A percentile compares a stretch with the other conserved stretches of the same genome.
phyloP scores from a whole-genome alignment of 2,329 filamentous ascomycete species.

The Exophiala oligosperma region DNA sequence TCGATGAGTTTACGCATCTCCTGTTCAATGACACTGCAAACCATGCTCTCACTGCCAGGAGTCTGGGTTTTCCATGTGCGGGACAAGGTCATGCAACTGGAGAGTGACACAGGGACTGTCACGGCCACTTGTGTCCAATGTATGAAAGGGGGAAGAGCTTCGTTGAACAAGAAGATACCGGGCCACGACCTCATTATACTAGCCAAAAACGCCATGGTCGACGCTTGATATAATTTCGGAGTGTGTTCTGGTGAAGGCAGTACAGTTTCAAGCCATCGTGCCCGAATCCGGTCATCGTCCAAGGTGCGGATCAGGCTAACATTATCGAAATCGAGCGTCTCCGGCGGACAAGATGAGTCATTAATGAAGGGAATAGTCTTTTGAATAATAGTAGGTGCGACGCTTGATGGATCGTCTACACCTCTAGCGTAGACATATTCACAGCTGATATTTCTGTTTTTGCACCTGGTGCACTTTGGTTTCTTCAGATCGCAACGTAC shows the following conservation, averaged over 20 bases:
- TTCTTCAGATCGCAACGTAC: conserved; percentile 13
- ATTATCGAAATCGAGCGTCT: conserved; percentile 6
- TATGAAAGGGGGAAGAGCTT: conserved; percentile 46
- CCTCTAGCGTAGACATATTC: conserved; percentile 1
- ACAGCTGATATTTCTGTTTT: conserved; percentile 5
- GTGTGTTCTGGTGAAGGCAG: conserved; percentile 47
- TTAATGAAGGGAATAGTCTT: no score
- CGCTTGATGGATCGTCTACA: neutral
- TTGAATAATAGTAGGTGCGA: neutral
- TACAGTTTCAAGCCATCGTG: conserved; percentile 52
- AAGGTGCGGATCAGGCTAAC: conserved; percentile 46
- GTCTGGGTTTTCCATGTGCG: conserved; percentile 42
- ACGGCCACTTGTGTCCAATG: conserved; percentile 40
- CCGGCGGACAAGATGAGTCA: neutral
- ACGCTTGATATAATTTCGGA: conserved; percentile 43
- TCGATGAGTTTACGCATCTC: conserved; percentile 46
- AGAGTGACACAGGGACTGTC: conserved; percentile 36
- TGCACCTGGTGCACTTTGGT: conserved; percentile 13
- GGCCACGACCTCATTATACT: conserved; percentile 49
- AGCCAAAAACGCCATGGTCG: conserved; percentile 42
- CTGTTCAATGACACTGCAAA: conserved; percentile 37
- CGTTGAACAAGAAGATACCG: conserved; percentile 38
- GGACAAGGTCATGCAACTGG: conserved; percentile 44
- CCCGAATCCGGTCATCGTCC: conserved; percentile 48
- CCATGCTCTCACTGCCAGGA: conserved; percentile 36